phyloP scores from a whole-genome alignment of 176 grass and related monocot species.

The Lolium rigidum region DNA sequence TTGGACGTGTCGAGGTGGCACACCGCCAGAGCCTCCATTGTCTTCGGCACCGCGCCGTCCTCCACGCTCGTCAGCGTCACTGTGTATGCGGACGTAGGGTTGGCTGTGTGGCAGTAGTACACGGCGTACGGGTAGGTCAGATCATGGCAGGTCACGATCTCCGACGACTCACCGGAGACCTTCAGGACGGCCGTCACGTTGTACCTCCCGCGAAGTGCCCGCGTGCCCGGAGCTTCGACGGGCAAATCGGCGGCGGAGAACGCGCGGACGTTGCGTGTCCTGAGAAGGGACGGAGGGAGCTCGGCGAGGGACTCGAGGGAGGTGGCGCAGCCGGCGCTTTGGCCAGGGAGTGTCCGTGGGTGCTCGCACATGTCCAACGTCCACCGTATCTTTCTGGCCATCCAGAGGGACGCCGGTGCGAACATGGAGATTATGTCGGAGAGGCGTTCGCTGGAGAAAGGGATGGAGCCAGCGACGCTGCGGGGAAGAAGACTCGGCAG shows the following conservation, averaged over 20 bases:
- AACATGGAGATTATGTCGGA: background rate
- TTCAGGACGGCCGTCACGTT: background rate
- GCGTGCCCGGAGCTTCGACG: background rate
- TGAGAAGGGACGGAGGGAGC: background rate
- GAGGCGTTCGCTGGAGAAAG: slow-evolving; percentile 33
- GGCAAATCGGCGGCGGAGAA: slow-evolving; percentile 13
- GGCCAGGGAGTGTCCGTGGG: background rate
- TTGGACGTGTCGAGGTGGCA: slow-evolving; percentile 35
- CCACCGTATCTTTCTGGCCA: background rate
- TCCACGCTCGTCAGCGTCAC: slow-evolving; percentile 15
- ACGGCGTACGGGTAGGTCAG: slow-evolving; percentile 21
- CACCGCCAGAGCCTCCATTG: slow-evolving; percentile 6
- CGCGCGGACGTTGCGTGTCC: background rate
- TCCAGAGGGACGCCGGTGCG: background rate
- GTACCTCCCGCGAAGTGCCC: background rate
- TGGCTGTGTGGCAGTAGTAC: slow-evolving; percentile 46
- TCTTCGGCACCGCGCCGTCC: background rate
- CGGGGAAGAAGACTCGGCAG: background rate
- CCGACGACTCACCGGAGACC: background rate
- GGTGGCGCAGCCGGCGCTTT: slow-evolving; percentile 12
- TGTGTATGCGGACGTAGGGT: background rate
- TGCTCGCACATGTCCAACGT: slow-evolving; percentile 38
- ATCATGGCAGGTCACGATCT: slow-evolving; percentile 34
- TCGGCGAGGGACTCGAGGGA: slow-evolving; percentile 42
- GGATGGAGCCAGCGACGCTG: slow-evolving; percentile 18